Conservation (phyloP, 768 basidiomycete genomes). For the Pleurotus djamor region DNA sequence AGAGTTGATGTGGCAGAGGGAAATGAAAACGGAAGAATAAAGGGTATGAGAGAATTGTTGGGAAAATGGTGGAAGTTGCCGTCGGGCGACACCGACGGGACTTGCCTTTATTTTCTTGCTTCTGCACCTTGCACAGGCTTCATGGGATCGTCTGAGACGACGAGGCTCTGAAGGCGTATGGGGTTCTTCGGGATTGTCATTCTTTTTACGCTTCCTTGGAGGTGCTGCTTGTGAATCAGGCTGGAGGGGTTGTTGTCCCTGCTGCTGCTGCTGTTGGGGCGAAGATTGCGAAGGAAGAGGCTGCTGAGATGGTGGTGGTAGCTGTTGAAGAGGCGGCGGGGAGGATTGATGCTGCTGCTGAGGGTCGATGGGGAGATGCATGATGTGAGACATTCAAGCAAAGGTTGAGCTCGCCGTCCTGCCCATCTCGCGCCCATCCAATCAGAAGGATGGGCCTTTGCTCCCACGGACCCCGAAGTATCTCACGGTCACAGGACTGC, state of each 20-base stretch:
- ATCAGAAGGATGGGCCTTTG: not conserved
- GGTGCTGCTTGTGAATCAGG: constrained; percentile 12
- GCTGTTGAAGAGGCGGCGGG: constrained; percentile 27
- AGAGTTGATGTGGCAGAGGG: constrained; percentile 6
- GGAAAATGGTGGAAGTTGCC: constrained; percentile 67
- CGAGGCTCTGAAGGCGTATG: constrained; percentile 66
- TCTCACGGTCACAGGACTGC: not conserved
- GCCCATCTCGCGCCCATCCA: not conserved
- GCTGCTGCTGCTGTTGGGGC: constrained; percentile 5
- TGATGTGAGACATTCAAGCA: constrained; percentile 16
- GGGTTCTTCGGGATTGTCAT: constrained; percentile 55
- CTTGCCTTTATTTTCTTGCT: constrained; percentile 95
- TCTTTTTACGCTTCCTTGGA: constrained; percentile 57
- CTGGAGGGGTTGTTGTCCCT: not conserved
- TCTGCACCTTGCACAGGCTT: constrained; percentile 91
- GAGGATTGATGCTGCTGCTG: constrained; percentile 38
- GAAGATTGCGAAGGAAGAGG: constrained; percentile 24
- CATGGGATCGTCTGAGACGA: constrained; percentile 83
- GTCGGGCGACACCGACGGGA: constrained; percentile 71
- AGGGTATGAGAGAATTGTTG: constrained; percentile 16
- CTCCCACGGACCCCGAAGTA: not conserved
- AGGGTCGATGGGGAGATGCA: constrained; percentile 61
- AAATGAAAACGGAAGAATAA: constrained; percentile 29
- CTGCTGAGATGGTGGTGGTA: constrained; percentile 14
- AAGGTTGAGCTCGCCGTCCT: constrained; percentile 1